Evolutionary conservation across 495 filamentous ascomycete genomes (phyloP).

Genomic region (Chaetomium fimeti): DNA sequence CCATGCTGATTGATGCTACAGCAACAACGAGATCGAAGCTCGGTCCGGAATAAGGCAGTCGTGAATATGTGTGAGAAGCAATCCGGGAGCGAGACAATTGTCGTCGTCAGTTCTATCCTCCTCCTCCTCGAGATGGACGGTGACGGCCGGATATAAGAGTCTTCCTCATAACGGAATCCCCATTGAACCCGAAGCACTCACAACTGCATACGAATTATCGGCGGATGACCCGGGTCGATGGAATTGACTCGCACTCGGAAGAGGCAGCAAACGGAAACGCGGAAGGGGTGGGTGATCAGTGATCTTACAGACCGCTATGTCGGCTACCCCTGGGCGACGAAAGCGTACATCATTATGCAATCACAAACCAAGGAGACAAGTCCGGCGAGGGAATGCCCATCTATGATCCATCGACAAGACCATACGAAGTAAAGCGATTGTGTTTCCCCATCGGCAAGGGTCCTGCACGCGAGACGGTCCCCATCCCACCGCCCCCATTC

Average conservation of each 20-base stretch:
- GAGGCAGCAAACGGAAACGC: no score
- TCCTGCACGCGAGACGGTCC: not conserved
- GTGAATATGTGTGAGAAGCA: not conserved
- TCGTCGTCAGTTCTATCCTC: not conserved
- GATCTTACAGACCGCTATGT: not conserved
- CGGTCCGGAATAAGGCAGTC: not conserved
- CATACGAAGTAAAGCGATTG: not conserved
- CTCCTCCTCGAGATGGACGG: not conserved
- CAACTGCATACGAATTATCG: not conserved
- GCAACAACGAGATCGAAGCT: not conserved
- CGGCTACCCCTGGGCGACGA: not conserved
- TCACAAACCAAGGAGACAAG: not conserved
- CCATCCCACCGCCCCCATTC: not conserved
- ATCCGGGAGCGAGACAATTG: not conserved
- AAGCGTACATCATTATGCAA: not conserved
- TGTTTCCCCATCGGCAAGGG: not conserved
- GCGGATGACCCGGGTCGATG: not conserved
- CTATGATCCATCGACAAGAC: not conserved
- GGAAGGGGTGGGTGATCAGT: not conserved
- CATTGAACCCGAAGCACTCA: not conserved
- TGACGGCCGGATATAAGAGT: not conserved
- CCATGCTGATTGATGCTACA: not conserved
- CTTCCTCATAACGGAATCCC: not conserved
- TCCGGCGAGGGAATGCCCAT: not conserved
- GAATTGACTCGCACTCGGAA: constrained; percentile 11